A percentile compares a stretch with the other conserved stretches of the same genome.
Conservation (phyloP, 257 asterid genomes). For the Fraxinus cuspidata region DNA sequence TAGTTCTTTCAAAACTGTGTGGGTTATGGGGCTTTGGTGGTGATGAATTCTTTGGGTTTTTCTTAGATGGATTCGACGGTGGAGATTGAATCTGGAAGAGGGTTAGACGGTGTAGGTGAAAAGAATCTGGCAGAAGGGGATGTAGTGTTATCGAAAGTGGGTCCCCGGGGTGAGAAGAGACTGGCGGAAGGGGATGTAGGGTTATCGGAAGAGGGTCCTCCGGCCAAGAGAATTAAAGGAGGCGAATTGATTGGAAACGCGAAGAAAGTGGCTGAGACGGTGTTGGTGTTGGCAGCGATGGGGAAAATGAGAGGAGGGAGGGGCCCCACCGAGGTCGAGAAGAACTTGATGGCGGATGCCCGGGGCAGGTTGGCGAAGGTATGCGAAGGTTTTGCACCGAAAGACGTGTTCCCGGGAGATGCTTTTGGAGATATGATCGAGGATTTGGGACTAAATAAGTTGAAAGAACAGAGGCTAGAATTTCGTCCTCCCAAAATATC, state of each 20-base stretch:
- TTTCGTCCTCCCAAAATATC: conserved; percentile 74
- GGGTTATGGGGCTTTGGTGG: conserved; percentile 31
- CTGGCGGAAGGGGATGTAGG: conserved; percentile 44
- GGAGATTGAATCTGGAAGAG: conserved; percentile 38
- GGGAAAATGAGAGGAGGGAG: conserved; percentile 92
- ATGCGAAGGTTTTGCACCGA: conserved; percentile 79
- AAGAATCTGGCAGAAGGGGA: conserved; percentile 54
- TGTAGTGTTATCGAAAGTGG: conserved; percentile 29
- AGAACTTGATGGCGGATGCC: conserved; percentile 73
- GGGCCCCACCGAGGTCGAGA: conserved; percentile 74
- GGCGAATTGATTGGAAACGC: conserved; percentile 26
- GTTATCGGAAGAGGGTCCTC: conserved; percentile 17
- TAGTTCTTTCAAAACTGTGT: conserved; percentile 21
- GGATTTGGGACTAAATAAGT: conserved; percentile 82
- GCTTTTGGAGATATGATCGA: conserved; percentile 75
- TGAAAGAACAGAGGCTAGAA: conserved; percentile 72
- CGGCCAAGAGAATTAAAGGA: conserved; percentile 39
- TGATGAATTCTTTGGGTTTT: conserved; percentile 24
- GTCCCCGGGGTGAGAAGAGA: conserved; percentile 45
- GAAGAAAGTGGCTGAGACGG: conserved; percentile 84
- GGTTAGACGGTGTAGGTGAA: conserved; percentile 48
- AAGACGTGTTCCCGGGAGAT: conserved; percentile 86
- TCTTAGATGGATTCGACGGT: conserved; percentile 47
- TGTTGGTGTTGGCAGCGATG: conserved; percentile 82
- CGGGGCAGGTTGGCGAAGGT: conserved; percentile 61